Evolutionary conservation across 177 flowering plant species (phyloP), one percentile per base, ranked within the genome.

Genomic region (Vitis hybrid): DNA sequence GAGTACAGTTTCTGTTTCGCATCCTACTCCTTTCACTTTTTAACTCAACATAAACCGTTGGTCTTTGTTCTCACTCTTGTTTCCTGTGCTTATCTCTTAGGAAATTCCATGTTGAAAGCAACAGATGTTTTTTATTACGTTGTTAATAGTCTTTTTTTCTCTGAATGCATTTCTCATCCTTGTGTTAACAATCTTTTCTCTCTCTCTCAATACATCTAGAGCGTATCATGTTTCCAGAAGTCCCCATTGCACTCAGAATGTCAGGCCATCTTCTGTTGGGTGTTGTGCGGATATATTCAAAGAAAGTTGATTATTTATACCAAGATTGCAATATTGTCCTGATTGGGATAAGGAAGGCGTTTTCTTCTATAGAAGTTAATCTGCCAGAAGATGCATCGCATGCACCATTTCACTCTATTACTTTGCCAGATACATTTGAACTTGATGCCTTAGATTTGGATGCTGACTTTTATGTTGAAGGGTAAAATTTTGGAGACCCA

Each of bases 251-350:
- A 0, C 77, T 94, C 72, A 81, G 99, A 73, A 79, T 90, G 89
- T 90, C 92, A 0, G 94, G 90, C 18, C 90, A 87, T 78, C 95
- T 96, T 74, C 82, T 96, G 33, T 64, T 96, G 68, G 98, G 99
- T 11, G 92, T 95, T 70, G 98, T 91, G 66, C 82, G 98, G 51
- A 94, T 96, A 73, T 92, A 92, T 67, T 86, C 98, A 4, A 92
- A 83, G 88, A 86, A 96, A 81, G 95, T 92, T 53, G 95, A 91
- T 14, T 92, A 90, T 73, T 78, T 94, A 19, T 75, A 57, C 64
- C 82, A 87, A 10, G 99, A 96, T 61, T 88, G 94, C 73, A 82
- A 81, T 64, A 80, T 73, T 38, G 59, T 81, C 3, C n/a, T 77
- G 71, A 69, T 77, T 14, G 68, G 69, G 28, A 60, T 95, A 12